Evolutionary conservation across 345 rosid species (phyloP).

Genomic region (Eucalyptus tenuipes): DNA sequence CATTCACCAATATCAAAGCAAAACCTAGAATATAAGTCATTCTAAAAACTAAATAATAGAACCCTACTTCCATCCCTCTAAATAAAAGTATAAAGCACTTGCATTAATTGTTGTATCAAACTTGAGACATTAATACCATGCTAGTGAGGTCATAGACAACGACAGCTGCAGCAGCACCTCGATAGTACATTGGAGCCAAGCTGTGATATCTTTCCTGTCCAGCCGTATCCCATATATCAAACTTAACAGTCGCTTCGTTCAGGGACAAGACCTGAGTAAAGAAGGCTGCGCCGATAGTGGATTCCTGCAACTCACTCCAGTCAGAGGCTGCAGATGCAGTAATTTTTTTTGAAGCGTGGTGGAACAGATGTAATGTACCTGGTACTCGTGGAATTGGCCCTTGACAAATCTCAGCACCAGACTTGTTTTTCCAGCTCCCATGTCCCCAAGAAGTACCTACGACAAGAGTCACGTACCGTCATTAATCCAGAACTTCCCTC

Average conservation of each 20-base stretch:
- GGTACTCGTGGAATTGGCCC: conserved; percentile 64
- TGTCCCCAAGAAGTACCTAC: conserved; percentile 77
- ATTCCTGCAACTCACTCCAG: conserved; percentile 27
- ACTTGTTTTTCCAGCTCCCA: conserved; percentile 84
- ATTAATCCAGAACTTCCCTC: neutral
- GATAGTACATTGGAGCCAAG: conserved; percentile 83
- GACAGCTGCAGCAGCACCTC: conserved; percentile 80
- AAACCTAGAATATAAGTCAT: neutral
- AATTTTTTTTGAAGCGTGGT: neutral
- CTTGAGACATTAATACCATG: conserved; percentile 24
- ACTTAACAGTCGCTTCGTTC: conserved; percentile 54
- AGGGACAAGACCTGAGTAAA: conserved; percentile 67
- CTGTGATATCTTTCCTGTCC: conserved; percentile 84
- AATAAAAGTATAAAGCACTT: neutral
- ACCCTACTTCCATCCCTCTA: neutral
- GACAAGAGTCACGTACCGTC: neutral
- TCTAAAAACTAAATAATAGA: neutral
- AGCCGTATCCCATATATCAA: conserved; percentile 83
- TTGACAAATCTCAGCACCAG: conserved; percentile 64
- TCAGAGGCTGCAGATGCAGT: neutral
- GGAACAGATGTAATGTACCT: conserved; percentile 18
- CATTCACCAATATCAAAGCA: neutral
- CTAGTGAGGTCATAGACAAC: conserved; percentile 69
- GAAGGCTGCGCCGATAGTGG: conserved; percentile 81
- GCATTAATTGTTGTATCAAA: neutral